Conservation (phyloP, 176 grass and related monocot genomes). For the Neostapfia colusana region DNA sequence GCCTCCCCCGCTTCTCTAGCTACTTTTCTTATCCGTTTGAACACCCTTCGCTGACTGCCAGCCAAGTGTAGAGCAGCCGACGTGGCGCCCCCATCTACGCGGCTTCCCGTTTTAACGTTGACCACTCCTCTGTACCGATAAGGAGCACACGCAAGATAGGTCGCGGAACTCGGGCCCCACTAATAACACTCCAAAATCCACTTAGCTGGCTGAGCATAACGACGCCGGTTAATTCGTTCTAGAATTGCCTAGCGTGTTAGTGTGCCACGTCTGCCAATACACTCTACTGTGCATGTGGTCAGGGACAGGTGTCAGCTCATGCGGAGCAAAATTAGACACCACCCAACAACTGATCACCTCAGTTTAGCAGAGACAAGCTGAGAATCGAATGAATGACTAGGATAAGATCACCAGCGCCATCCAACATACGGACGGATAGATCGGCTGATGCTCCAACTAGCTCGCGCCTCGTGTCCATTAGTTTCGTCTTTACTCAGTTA, state of each 20-base stretch:
- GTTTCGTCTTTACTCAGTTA: conserved; percentile 1
- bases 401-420: background rate
- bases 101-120: background rate
- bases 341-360: too few relatives aligned
- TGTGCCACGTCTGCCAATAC: too few relatives aligned
- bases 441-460: conserved; percentile 5
- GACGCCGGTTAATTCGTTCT: too few relatives aligned
- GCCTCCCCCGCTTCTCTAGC: too few relatives aligned
- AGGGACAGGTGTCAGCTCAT: too few relatives aligned
- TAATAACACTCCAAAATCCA: conserved; percentile 9
- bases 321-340: too few relatives aligned
- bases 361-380: background rate
- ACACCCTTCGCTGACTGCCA: background rate
- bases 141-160: background rate
- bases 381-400: background rate
- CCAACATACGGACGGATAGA: background rate
- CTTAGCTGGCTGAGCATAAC: background rate
- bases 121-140: background rate
- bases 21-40: conserved; percentile 18
- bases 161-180: background rate
- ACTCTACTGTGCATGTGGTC: too few relatives aligned
- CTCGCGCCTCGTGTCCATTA: background rate
- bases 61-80: conserved; percentile 1
- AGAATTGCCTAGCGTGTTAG: too few relatives aligned
- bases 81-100: conserved; percentile 9